phyloP scores from a whole-genome alignment of 2,329 filamentous ascomycete genomes.

The Fusarium ambrosium region DNA sequence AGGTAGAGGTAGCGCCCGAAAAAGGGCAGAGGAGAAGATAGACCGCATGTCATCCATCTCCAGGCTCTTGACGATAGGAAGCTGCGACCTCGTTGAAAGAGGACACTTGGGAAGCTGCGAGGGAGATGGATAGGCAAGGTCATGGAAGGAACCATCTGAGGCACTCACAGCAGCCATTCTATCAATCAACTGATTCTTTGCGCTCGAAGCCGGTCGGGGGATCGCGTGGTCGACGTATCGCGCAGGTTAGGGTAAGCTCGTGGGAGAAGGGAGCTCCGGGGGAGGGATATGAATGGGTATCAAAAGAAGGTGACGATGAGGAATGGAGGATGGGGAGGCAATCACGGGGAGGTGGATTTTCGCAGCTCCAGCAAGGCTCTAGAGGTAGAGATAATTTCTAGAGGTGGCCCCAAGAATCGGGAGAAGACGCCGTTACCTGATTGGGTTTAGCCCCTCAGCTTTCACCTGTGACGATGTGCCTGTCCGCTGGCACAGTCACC shows the following conservation, averaged over 20 bases:
- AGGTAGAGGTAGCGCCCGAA: not conserved
- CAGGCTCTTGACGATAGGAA: conserved; percentile 10
- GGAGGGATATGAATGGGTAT: conserved; percentile 50
- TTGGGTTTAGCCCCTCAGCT: conserved; percentile 41
- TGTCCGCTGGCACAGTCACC: conserved; percentile 24
- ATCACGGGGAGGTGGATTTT: conserved; percentile 51
- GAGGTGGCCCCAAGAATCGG: conserved; percentile 48
- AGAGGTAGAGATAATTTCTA: conserved; percentile 53
- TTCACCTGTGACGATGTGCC: conserved; percentile 29
- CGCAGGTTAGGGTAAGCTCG: conserved; percentile 34
- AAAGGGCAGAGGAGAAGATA: not conserved
- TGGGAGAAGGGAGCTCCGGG: conserved; percentile 36
- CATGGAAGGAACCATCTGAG: conserved; percentile 36
- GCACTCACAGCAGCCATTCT: conserved; percentile 61
- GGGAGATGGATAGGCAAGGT: conserved; percentile 26
- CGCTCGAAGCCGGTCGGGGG: conserved; percentile 42
- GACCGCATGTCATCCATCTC: not conserved
- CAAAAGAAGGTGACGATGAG: conserved; percentile 49
- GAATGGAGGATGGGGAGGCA: conserved; percentile 47
- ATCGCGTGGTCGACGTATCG: conserved; percentile 38
- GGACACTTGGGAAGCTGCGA: conserved; percentile 9
- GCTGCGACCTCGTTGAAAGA: conserved; percentile 10
- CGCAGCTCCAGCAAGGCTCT: conserved; percentile 49
- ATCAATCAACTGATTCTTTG: conserved; percentile 51
- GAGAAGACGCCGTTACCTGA: conserved; percentile 32